Percentiles rank a stretch among this genome's conserved stretches.
Evolutionary conservation across 306 rosid species (phyloP).

Genomic region (Hippophae rhamnoides): DNA sequence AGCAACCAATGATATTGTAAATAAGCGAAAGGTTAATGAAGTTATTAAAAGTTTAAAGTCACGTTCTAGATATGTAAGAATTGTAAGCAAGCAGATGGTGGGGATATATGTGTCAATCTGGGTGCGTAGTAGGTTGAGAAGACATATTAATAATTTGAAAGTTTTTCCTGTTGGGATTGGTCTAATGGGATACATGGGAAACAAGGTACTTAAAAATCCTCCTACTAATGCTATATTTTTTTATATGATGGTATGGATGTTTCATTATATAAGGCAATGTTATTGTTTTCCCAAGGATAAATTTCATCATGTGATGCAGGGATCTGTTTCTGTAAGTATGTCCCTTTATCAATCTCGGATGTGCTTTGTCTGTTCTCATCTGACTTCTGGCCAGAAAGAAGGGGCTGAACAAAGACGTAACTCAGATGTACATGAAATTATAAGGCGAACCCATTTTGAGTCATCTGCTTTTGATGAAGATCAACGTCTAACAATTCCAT

Average conservation of each 20-base stretch:
- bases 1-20: slow-evolving; percentile 42
- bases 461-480: slow-evolving; percentile 59
- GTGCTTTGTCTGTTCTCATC: slow-evolving; percentile 95
- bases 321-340: slow-evolving; percentile 93
- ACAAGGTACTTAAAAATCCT: slow-evolving; percentile 52
- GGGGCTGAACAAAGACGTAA: slow-evolving; percentile 81
- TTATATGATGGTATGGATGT: too few relatives aligned
- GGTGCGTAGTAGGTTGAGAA: slow-evolving; percentile 85
- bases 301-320: slow-evolving; percentile 35
- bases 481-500: slow-evolving; percentile 76
- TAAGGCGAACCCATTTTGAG: slow-evolving; percentile 70
- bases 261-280: too few relatives aligned
- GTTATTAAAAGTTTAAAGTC: slow-evolving; percentile 14
- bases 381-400: slow-evolving; percentile 86
- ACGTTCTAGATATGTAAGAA: slow-evolving; percentile 49
- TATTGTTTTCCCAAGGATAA: too few relatives aligned
- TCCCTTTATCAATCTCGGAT: slow-evolving; percentile 78
- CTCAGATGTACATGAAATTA: slow-evolving; percentile 71
- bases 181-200: slow-evolving; percentile 98
- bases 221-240: slow-evolving; percentile 1
- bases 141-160: slow-evolving; percentile 70
- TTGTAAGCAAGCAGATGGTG: slow-evolving; percentile 97
- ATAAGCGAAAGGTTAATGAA: slow-evolving; percentile 19
- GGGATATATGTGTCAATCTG: slow-evolving; percentile 87
- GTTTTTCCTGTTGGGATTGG: slow-evolving; percentile 96